Base-by-base conservation (phyloP, 2,329 filamentous ascomycete genomes). In the Fusarium sp. region DNA sequence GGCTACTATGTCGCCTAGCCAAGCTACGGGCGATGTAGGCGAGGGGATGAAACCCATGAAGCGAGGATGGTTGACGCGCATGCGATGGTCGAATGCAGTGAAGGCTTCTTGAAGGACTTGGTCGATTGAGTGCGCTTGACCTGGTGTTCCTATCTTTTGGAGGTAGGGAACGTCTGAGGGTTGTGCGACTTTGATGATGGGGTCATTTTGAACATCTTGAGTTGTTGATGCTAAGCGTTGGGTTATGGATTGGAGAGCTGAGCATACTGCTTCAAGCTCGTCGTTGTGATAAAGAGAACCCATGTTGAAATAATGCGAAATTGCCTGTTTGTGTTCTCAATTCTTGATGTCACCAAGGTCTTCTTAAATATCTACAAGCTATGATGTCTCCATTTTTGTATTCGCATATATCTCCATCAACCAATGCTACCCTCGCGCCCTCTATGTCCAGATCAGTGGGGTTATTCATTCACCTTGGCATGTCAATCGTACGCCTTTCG, bases 1-100 rank as follows among this genome's bases (percentile, higher is more conserved):
- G 1, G 72, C 64, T 3, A 71, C 62, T 1, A 69, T 66, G 6
- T 77, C 75, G 0, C 78, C 78, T 0, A 80, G 60, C 73, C 75
- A 79, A 2, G 77, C 75, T 3, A 77, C 40, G 2, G 75, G 67
- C 0, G 69, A 71, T 8, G 70, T 74, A 2, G 77, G 75, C 1
- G 75, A 77, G 0, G 77, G 77, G 8, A 78, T 78, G 9, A 78
- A 65, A 3, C 74, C 75, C 49, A 78, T 69, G 35, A 75, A 71
- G 18, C 62, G 69, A 9, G 67, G 69, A 18, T 71, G 67, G 4
- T 71, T 71, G 16, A 71, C 67, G 33, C 69, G 69, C 67, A 67
- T 67, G 23, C 69, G 69, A 12, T 71, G 32, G 18, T 67, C 67
- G 28, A 67, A 71, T 16, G 52, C 67, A 0, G 44, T 16, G 18